Conservation (phyloP, 2,329 filamentous ascomycete genomes). For the Fusarium sp. region DNA sequence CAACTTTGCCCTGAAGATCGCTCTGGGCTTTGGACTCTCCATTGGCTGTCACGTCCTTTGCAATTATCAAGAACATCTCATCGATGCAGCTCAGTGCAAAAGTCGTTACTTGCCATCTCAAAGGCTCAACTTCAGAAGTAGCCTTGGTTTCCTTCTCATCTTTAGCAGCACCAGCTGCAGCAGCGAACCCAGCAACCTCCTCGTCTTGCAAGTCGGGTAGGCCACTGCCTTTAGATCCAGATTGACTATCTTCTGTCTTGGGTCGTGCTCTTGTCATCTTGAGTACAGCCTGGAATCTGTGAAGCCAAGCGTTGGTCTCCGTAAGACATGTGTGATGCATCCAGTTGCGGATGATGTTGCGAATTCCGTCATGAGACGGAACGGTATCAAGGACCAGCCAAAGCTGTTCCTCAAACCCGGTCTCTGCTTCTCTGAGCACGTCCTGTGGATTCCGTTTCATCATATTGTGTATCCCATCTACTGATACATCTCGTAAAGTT, state of each 20-base stretch:
- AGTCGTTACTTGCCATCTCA: constrained; percentile 94
- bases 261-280: constrained; percentile 83
- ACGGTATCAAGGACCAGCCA: constrained; percentile 88
- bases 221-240: constrained; percentile 58
- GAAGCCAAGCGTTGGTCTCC: constrained; percentile 86
- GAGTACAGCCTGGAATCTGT: constrained; percentile 86
- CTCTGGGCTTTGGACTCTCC: constrained; percentile 81
- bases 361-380: constrained; percentile 81
- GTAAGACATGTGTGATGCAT: constrained; percentile 86
- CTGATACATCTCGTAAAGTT: constrained; percentile 79
- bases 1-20: constrained; percentile 83
- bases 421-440: constrained; percentile 79
- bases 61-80: constrained; percentile 82
- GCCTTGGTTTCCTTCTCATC: constrained; percentile 64
- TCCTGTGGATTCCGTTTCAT: constrained; percentile 93
- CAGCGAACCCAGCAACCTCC: constrained; percentile 94
- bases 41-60: constrained; percentile 80
- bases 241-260: constrained; percentile 61
- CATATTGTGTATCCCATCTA: constrained; percentile 90
- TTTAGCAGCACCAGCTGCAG: constrained; percentile 70
- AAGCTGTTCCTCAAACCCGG: constrained; percentile 87
- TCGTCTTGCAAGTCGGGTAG: constrained; percentile 91
- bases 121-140: constrained; percentile 78
- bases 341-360: constrained; percentile 92
- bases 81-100: constrained; percentile 92